phyloP scores from a whole-genome alignment of 2,329 filamentous ascomycete genomes.

The Nectriaceae sp. region DNA sequence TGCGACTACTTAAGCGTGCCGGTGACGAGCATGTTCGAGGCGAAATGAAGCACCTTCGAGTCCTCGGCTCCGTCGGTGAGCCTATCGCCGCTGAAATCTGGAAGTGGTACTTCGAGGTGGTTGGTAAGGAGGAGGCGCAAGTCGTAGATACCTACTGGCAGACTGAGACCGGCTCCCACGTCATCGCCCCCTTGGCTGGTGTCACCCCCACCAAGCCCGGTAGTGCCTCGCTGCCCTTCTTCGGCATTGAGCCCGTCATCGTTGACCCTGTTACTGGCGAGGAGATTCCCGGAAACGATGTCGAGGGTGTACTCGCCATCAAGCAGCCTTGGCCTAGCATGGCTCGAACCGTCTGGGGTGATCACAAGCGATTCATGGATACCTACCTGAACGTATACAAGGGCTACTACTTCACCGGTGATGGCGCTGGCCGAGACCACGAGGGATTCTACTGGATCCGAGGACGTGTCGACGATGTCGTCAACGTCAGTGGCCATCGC shows the following conservation, averaged over 20 bases:
- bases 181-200: slow-evolving; percentile 90
- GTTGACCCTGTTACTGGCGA: slow-evolving; percentile 95
- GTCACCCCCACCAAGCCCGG: slow-evolving; percentile 96
- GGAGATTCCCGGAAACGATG: slow-evolving; percentile 92
- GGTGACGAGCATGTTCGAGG: slow-evolving; percentile 90
- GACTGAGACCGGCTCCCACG: slow-evolving; percentile 96
- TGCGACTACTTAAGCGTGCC: slow-evolving; percentile 91
- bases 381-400: slow-evolving; percentile 98
- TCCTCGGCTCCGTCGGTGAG: slow-evolving; percentile 93
- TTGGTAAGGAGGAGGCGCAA: slow-evolving; percentile 91
- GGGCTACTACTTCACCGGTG: slow-evolving; percentile 95
- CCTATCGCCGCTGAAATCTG: slow-evolving; percentile 97
- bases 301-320: slow-evolving; percentile 94
- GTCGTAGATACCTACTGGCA: slow-evolving; percentile 99
- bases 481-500: slow-evolving; percentile 96
- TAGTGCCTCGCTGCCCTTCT: slow-evolving; percentile 94
- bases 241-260: slow-evolving; percentile 96
- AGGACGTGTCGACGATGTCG: slow-evolving; percentile 95
- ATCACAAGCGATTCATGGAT: slow-evolving; percentile 98
- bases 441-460: slow-evolving; percentile 99
- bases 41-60: slow-evolving; percentile 84
- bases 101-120: slow-evolving; percentile 98
- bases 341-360: slow-evolving; percentile 96
- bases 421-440: slow-evolving; percentile 93
- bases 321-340: slow-evolving; percentile 99